phyloP scores from a whole-genome alignment of 2,329 filamentous ascomycete species.

The Cyphellophora attinorum region DNA sequence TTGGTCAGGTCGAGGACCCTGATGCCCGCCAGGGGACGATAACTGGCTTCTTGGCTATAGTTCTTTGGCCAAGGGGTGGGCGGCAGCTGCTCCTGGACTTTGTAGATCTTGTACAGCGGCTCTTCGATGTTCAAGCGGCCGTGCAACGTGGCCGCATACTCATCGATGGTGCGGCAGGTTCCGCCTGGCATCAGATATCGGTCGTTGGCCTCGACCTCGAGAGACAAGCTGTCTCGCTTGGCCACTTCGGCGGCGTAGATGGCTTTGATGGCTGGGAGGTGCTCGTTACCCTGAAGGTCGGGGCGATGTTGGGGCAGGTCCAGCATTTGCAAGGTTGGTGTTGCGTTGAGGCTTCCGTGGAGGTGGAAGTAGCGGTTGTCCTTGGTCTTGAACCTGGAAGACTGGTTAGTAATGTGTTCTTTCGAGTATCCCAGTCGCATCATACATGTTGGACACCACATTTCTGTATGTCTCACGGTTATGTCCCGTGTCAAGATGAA shows the following conservation, averaged over 20 bases:
- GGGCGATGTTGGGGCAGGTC: slow-evolving; percentile 6
- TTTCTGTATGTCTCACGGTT: slow-evolving; percentile 6
- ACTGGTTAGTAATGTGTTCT: too few relatives aligned
- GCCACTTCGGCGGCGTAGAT: slow-evolving; percentile 6
- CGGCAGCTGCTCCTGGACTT: slow-evolving; percentile 8
- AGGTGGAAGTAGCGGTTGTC: slow-evolving; percentile 32
- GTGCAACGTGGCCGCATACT: slow-evolving; percentile 2
- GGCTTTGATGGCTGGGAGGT: slow-evolving; percentile 5
- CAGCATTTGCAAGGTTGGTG: slow-evolving; percentile 6
- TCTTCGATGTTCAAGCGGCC: slow-evolving; percentile 28
- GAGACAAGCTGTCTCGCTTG: slow-evolving; percentile 2
- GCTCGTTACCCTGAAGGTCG: slow-evolving; percentile 5
- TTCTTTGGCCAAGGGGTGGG: slow-evolving; percentile 5
- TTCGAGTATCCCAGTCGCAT: too few relatives aligned
- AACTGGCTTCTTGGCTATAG: slow-evolving; percentile 1
- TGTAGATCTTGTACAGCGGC: slow-evolving; percentile 30
- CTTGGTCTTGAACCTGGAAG: slow-evolving; percentile 29
- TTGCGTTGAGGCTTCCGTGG: slow-evolving; percentile 7
- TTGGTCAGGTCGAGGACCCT: slow-evolving; percentile 67
- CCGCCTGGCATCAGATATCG: slow-evolving; percentile 5
- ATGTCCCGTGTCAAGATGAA: slow-evolving; percentile 5
- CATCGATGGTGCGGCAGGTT: not conserved
- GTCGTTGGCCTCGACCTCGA: slow-evolving; percentile 9
- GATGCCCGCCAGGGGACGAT: slow-evolving; percentile 43
- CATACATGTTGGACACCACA: slow-evolving; percentile 33